Evolutionary conservation across 2,329 filamentous ascomycete species (phyloP), one percentile per base, ranked within the genome.

Genomic region (Hyphodiscus sp.): DNA sequence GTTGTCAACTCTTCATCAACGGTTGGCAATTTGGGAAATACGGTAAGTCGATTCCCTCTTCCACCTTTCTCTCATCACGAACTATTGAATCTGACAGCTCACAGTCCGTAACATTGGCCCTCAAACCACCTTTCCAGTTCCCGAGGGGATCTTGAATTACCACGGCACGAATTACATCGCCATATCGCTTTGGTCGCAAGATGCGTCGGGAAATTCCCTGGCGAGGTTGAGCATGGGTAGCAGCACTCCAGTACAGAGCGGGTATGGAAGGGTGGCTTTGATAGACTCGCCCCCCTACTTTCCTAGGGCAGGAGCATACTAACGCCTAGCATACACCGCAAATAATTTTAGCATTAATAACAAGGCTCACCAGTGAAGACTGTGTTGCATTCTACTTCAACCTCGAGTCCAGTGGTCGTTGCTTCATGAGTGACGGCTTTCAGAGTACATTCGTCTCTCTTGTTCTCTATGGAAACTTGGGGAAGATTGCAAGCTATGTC

Each of bases 61-160:
- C 5, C 69, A 3, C 8, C 23, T 26, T 26, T 8, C 23, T 26
- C 23, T 26, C 23, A 26, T 26, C 4, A 26, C 23, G 23, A 26
- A 8, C 23, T 3, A 3, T 8, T 26, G 23, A 8, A 8, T 26
- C 23, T 90, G 82, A 68, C 86, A 90, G 67, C 89, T 55, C 81
- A 79, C 2, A 82, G 82, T 81, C 30, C 82, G 80, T 63, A 84
- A 89, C 57, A 75, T 90, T n/a, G 87, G 87, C 0, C 87, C 87
- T 1, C 86, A 91, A 71, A 82, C 77, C 0, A 74, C 69, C 2
- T 91, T 83, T 64, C 86, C 85, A 1, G 85, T 91, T 0, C 86
- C 87, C 0, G 79, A 88, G 69, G 85, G 85, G 2, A 79, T 50
- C 18, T 71, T 88, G 53, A 78, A 90, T 64, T 86, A 89, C 67